Evolutionary conservation across 805 yeast genomes (phyloP), one percentile per base, ranked within the genome.

Genomic region (Candida khao-thaluensis): DNA sequence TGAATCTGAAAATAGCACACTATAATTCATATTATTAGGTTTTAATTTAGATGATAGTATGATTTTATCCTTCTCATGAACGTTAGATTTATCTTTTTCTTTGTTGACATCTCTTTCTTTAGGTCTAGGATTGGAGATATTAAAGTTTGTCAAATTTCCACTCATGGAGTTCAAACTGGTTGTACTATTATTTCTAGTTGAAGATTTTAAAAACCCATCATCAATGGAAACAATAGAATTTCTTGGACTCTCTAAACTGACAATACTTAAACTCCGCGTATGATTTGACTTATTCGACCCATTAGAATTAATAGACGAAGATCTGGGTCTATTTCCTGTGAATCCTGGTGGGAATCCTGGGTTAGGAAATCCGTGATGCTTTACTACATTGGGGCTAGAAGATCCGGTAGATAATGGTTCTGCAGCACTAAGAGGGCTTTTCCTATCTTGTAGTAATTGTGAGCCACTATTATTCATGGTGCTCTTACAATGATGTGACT

Each of bases 191-290:
- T 64, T 66, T 35, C 72, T 45, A 2, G 66, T 47, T 7, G 43
- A 56, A 18, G 57, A 56, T 21, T 59, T 49, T 14, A 49, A 34
- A 32, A 52, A 42, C 25, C 42, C 45, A 38, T 68, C 74, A 38
- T 68, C 74, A 1, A 62, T 52, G 8, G 69, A 62, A 4, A 63
- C 66, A 11, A 68, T 66, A 18, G 69, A 62, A 45, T 68, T 68
- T 28, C 72, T 52, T 3, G 71, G 71, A 47, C 64, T 58, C 32
- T 62, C 72, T 35, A 66, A 42, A 47, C 67, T 59, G 14, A 59
- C 61, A 9, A 66, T 57, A 10, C 69, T 61, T 57, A 65, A 54
- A 45, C 68, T 60, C 29, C 72, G 47, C 15, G 37, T 40, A 16
- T 43, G 36, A 17, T 38, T 41, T 3, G 60, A 56, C 18, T 56